Evolutionary conservation across 345 rosid genomes (phyloP).

Genomic region (Hibiscus syriacus): DNA sequence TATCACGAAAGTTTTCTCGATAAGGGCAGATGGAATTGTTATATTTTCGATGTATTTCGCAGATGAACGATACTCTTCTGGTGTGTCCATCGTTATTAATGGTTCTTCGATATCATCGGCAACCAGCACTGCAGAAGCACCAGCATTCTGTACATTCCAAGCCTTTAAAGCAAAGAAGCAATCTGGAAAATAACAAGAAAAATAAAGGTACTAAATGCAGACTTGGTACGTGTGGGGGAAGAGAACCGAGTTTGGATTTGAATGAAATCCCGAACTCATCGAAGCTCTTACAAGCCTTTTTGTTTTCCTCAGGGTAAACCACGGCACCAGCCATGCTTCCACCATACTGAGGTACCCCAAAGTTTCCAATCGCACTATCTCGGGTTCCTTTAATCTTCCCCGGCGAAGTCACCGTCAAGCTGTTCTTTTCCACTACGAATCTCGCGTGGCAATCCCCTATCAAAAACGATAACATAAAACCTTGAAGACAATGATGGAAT

Average conservation of each 20-base stretch:
- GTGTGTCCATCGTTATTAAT: conserved; percentile 91
- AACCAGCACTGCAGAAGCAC: conserved; percentile 96
- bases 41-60: conserved; percentile 78
- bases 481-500: conserved; percentile 15
- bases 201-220: conserved; percentile 5
- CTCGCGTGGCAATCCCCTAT: conserved; percentile 23
- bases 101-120: conserved; percentile 77
- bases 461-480: conserved; percentile 29
- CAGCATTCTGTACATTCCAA: conserved; percentile 93
- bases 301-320: conserved; percentile 59
- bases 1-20: conserved; percentile 65
- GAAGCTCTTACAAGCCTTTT: conserved; percentile 67
- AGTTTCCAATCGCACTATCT: conserved; percentile 93
- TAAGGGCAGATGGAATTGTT: conserved; percentile 92
- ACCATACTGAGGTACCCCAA: conserved; percentile 96
- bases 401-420: conserved; percentile 74
- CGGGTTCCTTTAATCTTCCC: conserved; percentile 81
- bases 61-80: conserved; percentile 55
- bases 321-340: conserved; percentile 98
- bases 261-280: conserved; percentile 55
- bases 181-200: conserved; percentile 39
- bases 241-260: conserved; percentile 66
- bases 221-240: conserved; percentile 26
- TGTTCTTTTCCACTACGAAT: conserved; percentile 97
- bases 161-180: conserved; percentile 92